Conservation (phyloP, 352 stramenopile genomes). For the Elongisporangium undulatum region DNA sequence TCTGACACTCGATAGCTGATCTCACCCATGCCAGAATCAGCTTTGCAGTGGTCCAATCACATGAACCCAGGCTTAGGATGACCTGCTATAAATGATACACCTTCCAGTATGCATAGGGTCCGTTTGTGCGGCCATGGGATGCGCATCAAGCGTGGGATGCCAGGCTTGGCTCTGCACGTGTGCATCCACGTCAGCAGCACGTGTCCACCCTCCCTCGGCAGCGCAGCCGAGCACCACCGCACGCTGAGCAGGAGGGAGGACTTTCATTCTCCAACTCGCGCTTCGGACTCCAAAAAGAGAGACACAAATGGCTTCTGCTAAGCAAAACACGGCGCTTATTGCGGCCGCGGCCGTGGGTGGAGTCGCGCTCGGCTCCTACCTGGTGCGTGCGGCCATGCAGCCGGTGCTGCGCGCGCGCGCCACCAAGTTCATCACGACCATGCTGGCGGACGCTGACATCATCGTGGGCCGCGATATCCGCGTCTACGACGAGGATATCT, state of each 20-base stretch:
- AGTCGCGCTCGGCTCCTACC: constrained; percentile 60
- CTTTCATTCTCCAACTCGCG: neutral
- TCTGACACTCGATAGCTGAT: neutral
- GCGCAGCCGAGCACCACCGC: neutral
- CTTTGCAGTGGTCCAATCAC: neutral
- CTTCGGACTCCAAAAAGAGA: constrained; percentile 8
- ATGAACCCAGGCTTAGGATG: neutral
- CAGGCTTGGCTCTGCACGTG: neutral
- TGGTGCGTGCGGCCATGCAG: constrained; percentile 62
- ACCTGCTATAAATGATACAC: neutral
- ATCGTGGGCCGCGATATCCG: constrained; percentile 75
- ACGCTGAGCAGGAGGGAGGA: neutral
- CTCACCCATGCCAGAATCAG: neutral
- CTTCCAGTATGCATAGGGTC: neutral
- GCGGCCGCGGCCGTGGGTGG: constrained; percentile 57
- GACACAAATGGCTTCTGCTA: constrained; percentile 20
- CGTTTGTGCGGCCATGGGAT: neutral
- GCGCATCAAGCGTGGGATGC: neutral
- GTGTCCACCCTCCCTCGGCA: neutral
- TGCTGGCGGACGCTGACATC: constrained; percentile 80
- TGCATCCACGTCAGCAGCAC: constrained; percentile 7
- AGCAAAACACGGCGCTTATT: constrained; percentile 71
- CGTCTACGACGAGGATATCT: constrained; percentile 81
- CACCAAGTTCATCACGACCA: constrained; percentile 75
- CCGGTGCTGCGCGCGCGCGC: constrained; percentile 62